Base-by-base conservation (phyloP, 1,284 basidiomycete species). In the Marasmius oreades region DNA sequence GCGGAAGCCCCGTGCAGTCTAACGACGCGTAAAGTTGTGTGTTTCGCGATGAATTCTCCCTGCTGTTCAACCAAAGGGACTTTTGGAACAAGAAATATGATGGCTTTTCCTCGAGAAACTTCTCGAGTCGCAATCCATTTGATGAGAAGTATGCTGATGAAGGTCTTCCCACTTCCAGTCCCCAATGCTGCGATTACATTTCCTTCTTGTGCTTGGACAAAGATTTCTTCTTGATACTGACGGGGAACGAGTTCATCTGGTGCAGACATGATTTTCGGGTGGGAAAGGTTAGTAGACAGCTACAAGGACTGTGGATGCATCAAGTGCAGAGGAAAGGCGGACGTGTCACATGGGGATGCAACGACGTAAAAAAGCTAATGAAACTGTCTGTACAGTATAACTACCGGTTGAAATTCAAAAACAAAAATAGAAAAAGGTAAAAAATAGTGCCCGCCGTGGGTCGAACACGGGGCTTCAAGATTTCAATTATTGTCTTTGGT, bases 41-140 rank as follows among this genome's bases (percentile, higher is more conserved):
- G 78, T 53, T 76, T 71, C n/a, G 75, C 66, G 60, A 93, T 81
- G 59, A 86, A 91, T 36, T 79, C 73, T 14, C 80, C 82, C 67
- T 94, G 92, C 65, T 94, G 92, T 61, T 89, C 81, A 14, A 92
- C 92, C 14, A 94, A 77, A 1, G 90, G 78, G 1, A 92, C 90
- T 62, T 88, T 88, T 0, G 92, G 91, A 1, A 91, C 90, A 28
- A 94, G 75, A 62, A 90, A 89, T n/a, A 88, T 75, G 62, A 84
- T 77, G 55, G 77, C 75, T 67, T 85, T 86, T 53, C 73, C 74
- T 56, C 69, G 64, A 8, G 78, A 73, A 12, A 64, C 64, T 22
- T 79, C 74, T 59, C 78, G 78, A 0, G 81, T 67, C 18, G 82
- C 73, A 52, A 87, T 79, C 85, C 86, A 92, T 72, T 85, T 85